Evolutionary conservation across 306 rosid genomes (phyloP), one percentile per base, ranked within the genome.

Genomic region (Fagus sylvatica): DNA sequence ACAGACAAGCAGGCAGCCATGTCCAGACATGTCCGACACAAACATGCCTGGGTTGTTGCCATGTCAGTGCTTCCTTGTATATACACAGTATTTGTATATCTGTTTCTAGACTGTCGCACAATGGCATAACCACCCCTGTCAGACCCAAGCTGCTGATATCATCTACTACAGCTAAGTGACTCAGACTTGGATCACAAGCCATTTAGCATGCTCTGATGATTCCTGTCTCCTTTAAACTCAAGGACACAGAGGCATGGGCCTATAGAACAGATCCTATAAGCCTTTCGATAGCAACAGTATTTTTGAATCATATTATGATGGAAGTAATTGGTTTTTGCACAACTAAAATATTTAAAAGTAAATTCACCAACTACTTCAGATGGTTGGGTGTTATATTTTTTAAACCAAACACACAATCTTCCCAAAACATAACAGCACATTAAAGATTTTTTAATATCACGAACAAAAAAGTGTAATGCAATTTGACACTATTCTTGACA

Each of bases 111-210:
- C 10, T 19, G 16, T 46, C 51, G 11, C 51, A 46, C 51, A 57
- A 28, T 28, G 64, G 36, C 36, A 57, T 12, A 28, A 57, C 64
- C 12, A 28, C 34, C 64, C 8, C 37, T 10, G 71, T 8, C 49
- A 34, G 49, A 16, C 19, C 19, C 43, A 37, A 46, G 51, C 51
- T 2, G 51, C 51, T 46, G 51, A 46, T 46, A 10, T 46, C 15
- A 10, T 46, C 9, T 10, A 39, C 69, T 39, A 65, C 32, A 36
- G 7, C 43, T 17, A 65, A 22, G 32, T 37, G 30, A 37, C 15
- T 17, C 71, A 65, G 71, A 65, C 48, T 37, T 65, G 70, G 70
- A 16, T 37, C 70, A 37, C 70, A 16, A 65, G 66, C 30, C 22
- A 19, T 65, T 37, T 12, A 65, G 36, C 48, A 6, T 9, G 51